Conservation (phyloP, 139 green algal species). For the Mesotaenium endlicherianum region DNA sequence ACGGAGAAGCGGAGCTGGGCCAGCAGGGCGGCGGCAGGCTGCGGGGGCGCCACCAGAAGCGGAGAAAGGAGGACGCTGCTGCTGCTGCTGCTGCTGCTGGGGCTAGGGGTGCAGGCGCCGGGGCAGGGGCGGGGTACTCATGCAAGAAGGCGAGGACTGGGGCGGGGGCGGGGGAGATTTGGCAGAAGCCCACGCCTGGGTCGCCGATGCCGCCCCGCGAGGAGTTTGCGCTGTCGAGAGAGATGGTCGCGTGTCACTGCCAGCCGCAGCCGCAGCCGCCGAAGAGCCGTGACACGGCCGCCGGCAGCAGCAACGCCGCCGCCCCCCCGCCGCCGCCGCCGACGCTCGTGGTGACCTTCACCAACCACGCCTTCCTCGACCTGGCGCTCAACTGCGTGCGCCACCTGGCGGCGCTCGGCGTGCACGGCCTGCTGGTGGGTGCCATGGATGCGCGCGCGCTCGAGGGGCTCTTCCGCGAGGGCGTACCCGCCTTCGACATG, state of each 20-base stretch:
- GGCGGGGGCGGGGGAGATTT: not conserved
- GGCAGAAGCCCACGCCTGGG: not conserved
- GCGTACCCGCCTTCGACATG: constrained; percentile 80
- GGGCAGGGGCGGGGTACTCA: too few relatives aligned
- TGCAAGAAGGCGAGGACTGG: constrained; percentile 15
- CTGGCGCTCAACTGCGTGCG: constrained; percentile 85
- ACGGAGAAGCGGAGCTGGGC: too few relatives aligned
- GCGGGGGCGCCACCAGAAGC: too few relatives aligned
- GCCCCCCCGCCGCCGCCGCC: constrained; percentile 39
- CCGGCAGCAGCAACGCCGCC: constrained; percentile 61
- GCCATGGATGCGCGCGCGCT: constrained; percentile 87
- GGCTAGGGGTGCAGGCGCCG: too few relatives aligned
- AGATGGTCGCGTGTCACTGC: constrained; percentile 3
- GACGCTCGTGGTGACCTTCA: constrained; percentile 83
- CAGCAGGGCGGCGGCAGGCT: too few relatives aligned
- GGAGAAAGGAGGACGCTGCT: too few relatives aligned
- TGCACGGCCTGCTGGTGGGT: constrained; percentile 54
- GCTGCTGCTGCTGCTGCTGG: too few relatives aligned
- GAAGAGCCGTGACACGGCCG: constrained; percentile 57
- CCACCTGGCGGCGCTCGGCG: constrained; percentile 61
- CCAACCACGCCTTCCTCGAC: constrained; percentile 88
- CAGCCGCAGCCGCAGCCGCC: too few relatives aligned
- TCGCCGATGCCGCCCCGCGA: not conserved
- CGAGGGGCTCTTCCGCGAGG: constrained; percentile 56
- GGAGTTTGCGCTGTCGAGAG: not conserved